Base-by-base conservation (phyloP, 306 rosid genomes). In the Gillenia trifoliata region DNA sequence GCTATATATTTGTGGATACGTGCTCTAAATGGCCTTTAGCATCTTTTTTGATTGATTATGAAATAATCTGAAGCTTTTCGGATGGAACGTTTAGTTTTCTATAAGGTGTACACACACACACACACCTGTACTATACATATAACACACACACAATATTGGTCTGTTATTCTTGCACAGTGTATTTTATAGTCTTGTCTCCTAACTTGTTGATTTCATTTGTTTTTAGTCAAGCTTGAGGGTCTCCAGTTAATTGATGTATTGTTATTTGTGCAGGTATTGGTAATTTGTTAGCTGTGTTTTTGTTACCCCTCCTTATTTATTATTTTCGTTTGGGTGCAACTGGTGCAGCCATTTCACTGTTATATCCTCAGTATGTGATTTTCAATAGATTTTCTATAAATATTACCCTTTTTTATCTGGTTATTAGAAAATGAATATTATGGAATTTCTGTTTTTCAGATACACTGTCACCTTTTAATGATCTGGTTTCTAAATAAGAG, bases 321-420 rank as follows among this genome's bases (percentile, higher is more conserved):
- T 81, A 75, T 82, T 86, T 90, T 75, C 73, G 75, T 77, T 77
- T 92, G 97, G 97, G 99, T 62, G 89, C 80, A 77, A 87, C 85
- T 74, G 99, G 99, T 56, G 99, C 99, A 28, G 97, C 96, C 81
- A 78, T 92, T 68, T 90, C 69, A 87, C 95, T 16, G 97, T 94
- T 79, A 64, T 92, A 74, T 94, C 98, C n/a, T 70, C 99, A 94
- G 99, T 94, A 90, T 70, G 97, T 81, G 57, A 70, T 79, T 79
- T 68, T 78, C 64, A 17, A 40, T 41, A 50, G 33, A 78, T 54
- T 77, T 15, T 66, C 25, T 60, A 70, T 59, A 56, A 45, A 77
- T 73, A 45, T 62, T 15, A 45, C 17, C 52, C 17, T 73, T 22
- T 47, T 67, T 50, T 78, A 60, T 75, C 36, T 40, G n/a, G 77